Evolutionary conservation across 2,329 filamentous ascomycete genomes (phyloP).

Genomic region (Calonectria pauciramosa): DNA sequence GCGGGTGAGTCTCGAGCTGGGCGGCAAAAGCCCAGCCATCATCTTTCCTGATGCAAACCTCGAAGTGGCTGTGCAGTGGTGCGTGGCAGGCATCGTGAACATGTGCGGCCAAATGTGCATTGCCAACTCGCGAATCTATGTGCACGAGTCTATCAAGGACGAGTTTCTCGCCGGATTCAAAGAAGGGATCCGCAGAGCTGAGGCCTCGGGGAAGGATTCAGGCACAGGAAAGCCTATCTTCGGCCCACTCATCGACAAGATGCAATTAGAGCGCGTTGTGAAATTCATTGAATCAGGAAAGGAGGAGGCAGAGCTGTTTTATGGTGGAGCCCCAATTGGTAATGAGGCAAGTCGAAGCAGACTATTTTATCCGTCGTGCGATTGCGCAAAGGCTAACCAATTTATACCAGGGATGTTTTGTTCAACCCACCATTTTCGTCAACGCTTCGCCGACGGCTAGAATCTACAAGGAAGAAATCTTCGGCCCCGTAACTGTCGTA

Average conservation of each 20-base stretch:
- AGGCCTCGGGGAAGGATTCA: neutral
- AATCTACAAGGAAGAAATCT: neutral
- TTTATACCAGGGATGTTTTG: neutral
- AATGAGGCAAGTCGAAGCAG: neutral
- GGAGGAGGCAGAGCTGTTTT: neutral
- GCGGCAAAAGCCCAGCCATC: slow-evolving; percentile 4
- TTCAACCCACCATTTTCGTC: neutral
- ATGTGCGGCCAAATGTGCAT: slow-evolving; percentile 1
- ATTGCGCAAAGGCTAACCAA: neutral
- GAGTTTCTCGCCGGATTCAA: neutral
- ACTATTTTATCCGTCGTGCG: neutral
- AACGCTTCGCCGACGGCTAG: neutral
- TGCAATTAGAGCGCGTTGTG: neutral
- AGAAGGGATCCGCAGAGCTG: neutral
- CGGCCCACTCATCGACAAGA: neutral
- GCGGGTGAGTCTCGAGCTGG: neutral
- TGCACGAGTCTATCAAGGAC: neutral
- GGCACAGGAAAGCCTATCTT: neutral
- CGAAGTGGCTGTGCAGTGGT: neutral
- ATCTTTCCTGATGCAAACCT: slow-evolving; percentile 3
- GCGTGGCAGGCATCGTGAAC: neutral
- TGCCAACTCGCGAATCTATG: neutral
- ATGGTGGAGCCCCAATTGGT: neutral
- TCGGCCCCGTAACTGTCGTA: neutral
- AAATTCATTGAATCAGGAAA: neutral